Base-by-base conservation (phyloP, 1,139 yeast genomes). In the Saccharomyces hybrid region DNA sequence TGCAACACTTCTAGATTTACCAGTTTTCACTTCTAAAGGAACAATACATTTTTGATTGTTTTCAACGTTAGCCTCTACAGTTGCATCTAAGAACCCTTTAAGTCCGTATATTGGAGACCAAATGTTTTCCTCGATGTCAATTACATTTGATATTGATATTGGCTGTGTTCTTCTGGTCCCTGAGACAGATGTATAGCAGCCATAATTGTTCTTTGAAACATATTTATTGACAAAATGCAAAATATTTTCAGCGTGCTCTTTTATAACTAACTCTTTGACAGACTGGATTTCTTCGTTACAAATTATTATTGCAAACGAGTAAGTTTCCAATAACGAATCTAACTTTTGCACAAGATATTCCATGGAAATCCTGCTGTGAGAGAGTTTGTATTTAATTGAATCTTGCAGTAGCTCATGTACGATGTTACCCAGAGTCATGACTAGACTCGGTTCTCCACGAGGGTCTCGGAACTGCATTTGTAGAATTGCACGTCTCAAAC, bases 41-140 rank as follows among this genome's bases (percentile, higher is more conserved):
- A 84, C 78, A 26, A 88, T 76, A 56, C 67, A 76, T 21, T 75
- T 77, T 38, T 38, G 12, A 3, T 57, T 55, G 47, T 62, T 56
- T 55, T 63, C 54, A 4, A 79, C 63, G 32, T 74, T 70, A 0
- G 87, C 86, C 61, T 86, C 87, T 1, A 90, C 78, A 0, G 97
- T 88, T 1, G 86, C 97, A 72, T 93, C 99, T 14, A 91, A 82
- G 64, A 85, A 81, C 1, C 99, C 99, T 60, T 88, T 83, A n/a
- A 95, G 72, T 0, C 99, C 99, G 73, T 79, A 90, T 65, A 81
- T 79, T 0, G 97, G 97, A 0, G 97, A 88, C 88, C 95, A 84
- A 21, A 93, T 83, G 62, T 85, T 88, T 65, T 93, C 98, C 68
- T 93, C 99, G 19, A 88, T 81, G 66, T 88, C 96, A 46, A 89